phyloP scores from a whole-genome alignment of 139 green algal species.

The Volvox reticuliferus region DNA sequence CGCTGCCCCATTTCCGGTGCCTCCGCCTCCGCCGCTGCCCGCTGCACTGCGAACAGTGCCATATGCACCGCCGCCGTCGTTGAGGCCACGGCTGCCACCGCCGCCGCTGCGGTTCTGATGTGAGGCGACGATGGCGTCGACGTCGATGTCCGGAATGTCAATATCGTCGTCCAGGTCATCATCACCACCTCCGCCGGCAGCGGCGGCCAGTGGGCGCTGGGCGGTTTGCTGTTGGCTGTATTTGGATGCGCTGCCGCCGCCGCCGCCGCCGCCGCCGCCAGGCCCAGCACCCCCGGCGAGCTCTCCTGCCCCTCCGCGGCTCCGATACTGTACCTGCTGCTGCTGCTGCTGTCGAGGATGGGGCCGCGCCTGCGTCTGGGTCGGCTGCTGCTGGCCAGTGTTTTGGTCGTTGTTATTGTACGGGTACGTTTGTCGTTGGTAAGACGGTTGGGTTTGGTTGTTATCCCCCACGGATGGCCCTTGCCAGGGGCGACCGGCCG shows the following conservation, averaged over 20 bases:
- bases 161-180: constrained; percentile 15
- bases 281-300: not conserved
- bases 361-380: constrained; percentile 15
- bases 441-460: not conserved
- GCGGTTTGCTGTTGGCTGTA: not conserved
- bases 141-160: not conserved
- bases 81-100: not conserved
- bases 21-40: not conserved
- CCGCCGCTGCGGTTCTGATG: not conserved
- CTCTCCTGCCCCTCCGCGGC: not conserved
- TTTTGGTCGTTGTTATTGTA: not conserved
- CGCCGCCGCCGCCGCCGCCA: not conserved
- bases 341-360: constrained; percentile 3
- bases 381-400: not conserved
- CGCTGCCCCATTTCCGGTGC: not conserved
- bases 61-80: not conserved
- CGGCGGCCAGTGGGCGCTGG: not conserved
- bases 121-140: constrained; percentile 20
- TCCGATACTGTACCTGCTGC: not conserved
- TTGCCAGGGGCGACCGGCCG: not conserved
- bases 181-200: not conserved
- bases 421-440: not conserved
- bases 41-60: not conserved
- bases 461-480: too few relatives aligned
- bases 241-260: not conserved